These are phyloP conservation scores for Hamamelis virginiana DNA, from an alignment of 164 flowering plant genomes.

Conservation along the genomic window DNA sequence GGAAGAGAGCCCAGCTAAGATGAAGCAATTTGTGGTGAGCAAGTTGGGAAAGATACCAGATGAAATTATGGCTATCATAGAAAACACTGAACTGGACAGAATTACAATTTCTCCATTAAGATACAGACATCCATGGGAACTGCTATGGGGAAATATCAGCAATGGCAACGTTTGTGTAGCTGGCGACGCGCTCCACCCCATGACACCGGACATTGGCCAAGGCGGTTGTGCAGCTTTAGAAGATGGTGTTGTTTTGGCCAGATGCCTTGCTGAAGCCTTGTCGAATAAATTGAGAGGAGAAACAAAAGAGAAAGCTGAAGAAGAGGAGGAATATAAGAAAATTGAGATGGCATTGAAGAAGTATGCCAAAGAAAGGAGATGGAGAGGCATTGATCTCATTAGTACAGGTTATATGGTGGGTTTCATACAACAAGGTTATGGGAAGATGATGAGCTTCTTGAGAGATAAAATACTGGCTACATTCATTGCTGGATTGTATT, in stretches of 20 bases:
- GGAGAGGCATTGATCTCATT: slow-evolving; percentile 50
- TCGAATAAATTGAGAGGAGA: background rate
- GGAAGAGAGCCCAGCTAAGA: slow-evolving; percentile 29
- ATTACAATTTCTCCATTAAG: slow-evolving; percentile 27
- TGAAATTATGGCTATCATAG: slow-evolving; percentile 21
- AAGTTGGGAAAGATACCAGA: slow-evolving; percentile 34
- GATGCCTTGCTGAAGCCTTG: slow-evolving; percentile 47
- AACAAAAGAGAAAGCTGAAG: slow-evolving; percentile 7
- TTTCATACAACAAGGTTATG: slow-evolving; percentile 31
- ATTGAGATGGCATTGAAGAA: slow-evolving; percentile 39
- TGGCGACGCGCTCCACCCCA: slow-evolving; percentile 47
- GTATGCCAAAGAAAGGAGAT: slow-evolving; percentile 49
- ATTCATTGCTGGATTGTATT: slow-evolving; percentile 27
- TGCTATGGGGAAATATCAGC: slow-evolving; percentile 38
- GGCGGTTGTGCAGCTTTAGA: slow-evolving; percentile 53
- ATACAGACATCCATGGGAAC: slow-evolving; percentile 37
- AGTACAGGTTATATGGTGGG: slow-evolving; percentile 41
- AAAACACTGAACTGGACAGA: slow-evolving; percentile 21
- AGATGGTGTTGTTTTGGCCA: slow-evolving; percentile 44
- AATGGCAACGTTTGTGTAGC: slow-evolving; percentile 43
- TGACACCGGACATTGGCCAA: slow-evolving; percentile 56
- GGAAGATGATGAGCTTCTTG: slow-evolving; percentile 28
- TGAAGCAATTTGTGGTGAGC: slow-evolving; percentile 41
- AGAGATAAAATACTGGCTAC: slow-evolving; percentile 34
- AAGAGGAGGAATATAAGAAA: slow-evolving; percentile 20